Evolutionary conservation across 179 eudicot genomes (phyloP).

Genomic region (Silene coronaria): DNA sequence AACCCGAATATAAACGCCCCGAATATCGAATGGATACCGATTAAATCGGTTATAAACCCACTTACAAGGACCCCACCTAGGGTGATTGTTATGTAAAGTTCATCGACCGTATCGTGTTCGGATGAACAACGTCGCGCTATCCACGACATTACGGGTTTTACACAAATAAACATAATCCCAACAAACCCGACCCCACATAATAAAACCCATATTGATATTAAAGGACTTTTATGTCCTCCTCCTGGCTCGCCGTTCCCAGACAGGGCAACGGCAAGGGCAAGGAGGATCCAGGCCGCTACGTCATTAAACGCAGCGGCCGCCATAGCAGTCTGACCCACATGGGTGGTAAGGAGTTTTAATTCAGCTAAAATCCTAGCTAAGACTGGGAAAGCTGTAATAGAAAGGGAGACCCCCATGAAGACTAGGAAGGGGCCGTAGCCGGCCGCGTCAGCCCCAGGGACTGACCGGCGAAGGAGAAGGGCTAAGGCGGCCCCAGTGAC

Average conservation of each 20-base stretch:
- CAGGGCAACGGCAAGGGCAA: conserved; percentile 46
- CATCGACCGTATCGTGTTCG: conserved; percentile 24
- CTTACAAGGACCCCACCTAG: conserved; percentile 32
- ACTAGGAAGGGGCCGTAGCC: conserved; percentile 23
- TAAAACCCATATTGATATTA: conserved; percentile 37
- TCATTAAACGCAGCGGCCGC: conserved; percentile 60
- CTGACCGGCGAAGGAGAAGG: conserved; percentile 18
- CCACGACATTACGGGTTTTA: conserved; percentile 34
- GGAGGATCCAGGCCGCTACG: conserved; percentile 50
- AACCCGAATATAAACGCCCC: conserved; percentile 53
- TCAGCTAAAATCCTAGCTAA: conserved; percentile 35
- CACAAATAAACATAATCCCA: conserved; percentile 19
- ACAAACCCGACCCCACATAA: conserved; percentile 36
- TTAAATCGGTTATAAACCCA: conserved; percentile 43
- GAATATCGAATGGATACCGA: conserved; percentile 54
- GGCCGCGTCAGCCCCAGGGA: conserved; percentile 19
- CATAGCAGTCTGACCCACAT: conserved; percentile 40
- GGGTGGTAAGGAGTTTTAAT: conserved; percentile 33
- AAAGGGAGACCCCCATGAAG: conserved; percentile 34
- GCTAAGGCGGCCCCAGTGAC: conserved; percentile 22
- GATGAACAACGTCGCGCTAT: conserved; percentile 23
- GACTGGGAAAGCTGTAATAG: conserved; percentile 42
- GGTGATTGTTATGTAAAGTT: conserved; percentile 30
- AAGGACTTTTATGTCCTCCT: conserved; percentile 26
- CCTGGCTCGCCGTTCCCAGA: conserved; percentile 27